Base-by-base conservation (phyloP, 1,139 yeast species). In the Taphrina deformans region DNA sequence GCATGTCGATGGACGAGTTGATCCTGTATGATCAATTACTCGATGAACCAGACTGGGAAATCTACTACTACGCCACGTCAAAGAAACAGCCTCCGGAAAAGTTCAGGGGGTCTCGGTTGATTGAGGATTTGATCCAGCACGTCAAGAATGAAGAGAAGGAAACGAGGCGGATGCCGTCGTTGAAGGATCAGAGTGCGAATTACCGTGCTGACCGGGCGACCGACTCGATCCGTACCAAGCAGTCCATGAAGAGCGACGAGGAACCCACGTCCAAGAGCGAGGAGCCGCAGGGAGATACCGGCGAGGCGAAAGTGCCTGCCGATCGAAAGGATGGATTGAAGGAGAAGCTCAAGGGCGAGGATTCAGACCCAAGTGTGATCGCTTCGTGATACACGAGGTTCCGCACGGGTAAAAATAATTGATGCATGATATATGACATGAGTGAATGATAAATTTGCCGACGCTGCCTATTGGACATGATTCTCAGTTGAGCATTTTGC, bases 31-130 rank as follows among this genome's bases (percentile, higher is more conserved):
- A 93, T 73, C 76, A 81, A 18, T 40, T 68, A 29, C 80, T 93
- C 74, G 96, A 95, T 75, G 96, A 92, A 76, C 84, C 93, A 16
- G 99, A 93, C 75, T 95, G 99, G 99, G 99, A 93, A 75, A 92
- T 93, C 69, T 95, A 90, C 76, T 93, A 93, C 78, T 93, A 99
- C 98, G 97, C 96, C 26, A 90, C 97, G 6, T 55, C 58, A 18
- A 71, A 89, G 89, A 76, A 88, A 80, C 72, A 85, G 84, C 67
- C 70, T 18, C 97, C 98, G 5, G 92, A 88, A 55, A 82, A 82
- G 72, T 92, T 97, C 96, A 80, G 85, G 73, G 74, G 86, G 67
- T 84, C 89, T 18, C 78, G 82, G 72, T 78, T 93, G 55, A 80
- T 93, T 79, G 75, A 75, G 66, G 75, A 82, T 78, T 79, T 93